Base-by-base conservation (phyloP, 148 eudicot species). In the Rhododendron henanense region DNA sequence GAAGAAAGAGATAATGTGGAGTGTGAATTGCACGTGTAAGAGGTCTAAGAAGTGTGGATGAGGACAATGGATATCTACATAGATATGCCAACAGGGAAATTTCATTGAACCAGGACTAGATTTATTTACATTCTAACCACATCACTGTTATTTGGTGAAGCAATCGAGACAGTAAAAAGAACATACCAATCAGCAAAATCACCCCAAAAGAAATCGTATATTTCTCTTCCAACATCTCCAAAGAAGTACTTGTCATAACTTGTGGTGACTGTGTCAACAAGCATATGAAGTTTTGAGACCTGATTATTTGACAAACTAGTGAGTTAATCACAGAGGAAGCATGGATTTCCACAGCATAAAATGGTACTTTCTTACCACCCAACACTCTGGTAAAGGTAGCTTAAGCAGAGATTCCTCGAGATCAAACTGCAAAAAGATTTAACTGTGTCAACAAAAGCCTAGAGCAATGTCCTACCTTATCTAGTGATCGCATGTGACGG, bases 181-280 rank as follows among this genome's bases (percentile, higher is more conserved):
- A 67, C 90, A 78, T 93, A 97, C 99, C 99, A 97, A 85, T 97
- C 99, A 84, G 99, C 99, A 91, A 95, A 97, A 91, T 97, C 99
- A 57, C 94, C 91, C 99, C 98, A 95, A 85, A 97, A 95, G 92
- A 97, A 95, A 90, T 94, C 97, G 87, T 97, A 97, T 71, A 95
- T 88, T 87, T 97, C 99, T 84, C 99, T 90, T 65, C 94, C 99
- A 91, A 95, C 95, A 88, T 97, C 99, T 85, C 98, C 98, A 90
- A 97, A 94, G 93, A 90, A 95, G 87, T 85, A 93, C 88, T 93
- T 97, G 89, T 97, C 99, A 85, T 97, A 97, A 89, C 96, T 97
- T 39, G 91, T 59, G 21, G 99, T 95, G 87, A 93, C 99, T 21
- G 78, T 85, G 85, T 97, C 99, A 81, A 97, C 90, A 63, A 97